A percentile compares a stretch with the other conserved stretches of the same genome.
These are phyloP conservation scores for Solanum arcanum DNA, from an alignment of 257 asterid species.

Conservation along the genomic window DNA sequence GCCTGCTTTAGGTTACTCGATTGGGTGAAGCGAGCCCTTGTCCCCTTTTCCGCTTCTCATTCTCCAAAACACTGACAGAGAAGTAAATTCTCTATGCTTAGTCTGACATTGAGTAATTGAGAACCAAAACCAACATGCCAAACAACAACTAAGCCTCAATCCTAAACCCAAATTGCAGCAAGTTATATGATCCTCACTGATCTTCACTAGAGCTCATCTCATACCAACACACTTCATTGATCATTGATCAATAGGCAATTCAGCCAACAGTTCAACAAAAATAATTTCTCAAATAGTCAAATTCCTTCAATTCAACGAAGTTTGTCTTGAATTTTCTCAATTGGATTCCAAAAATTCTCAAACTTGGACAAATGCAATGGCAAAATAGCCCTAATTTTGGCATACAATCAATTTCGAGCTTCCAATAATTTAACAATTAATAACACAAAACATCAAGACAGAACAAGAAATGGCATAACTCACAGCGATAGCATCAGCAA, in stretches of 20 bases:
- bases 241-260: neutral
- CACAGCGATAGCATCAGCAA: conserved; percentile 74
- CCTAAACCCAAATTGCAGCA: neutral
- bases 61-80: neutral
- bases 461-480: neutral
- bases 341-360: neutral
- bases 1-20: no score
- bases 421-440: neutral
- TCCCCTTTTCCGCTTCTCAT: no score
- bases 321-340: neutral
- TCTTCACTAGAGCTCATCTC: neutral
- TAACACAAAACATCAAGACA: no score
- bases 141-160: neutral
- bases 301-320: no score
- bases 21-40: no score
- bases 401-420: neutral
- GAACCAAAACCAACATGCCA: neutral
- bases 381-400: neutral
- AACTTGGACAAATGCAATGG: neutral
- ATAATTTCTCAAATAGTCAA: neutral
- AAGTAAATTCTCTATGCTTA: neutral
- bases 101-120: neutral
- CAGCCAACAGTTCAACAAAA: neutral
- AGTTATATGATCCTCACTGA: neutral
- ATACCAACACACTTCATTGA: neutral